Conservation (phyloP, 108 stramenopile genomes). For the Stephanodiscus triporus region DNA sequence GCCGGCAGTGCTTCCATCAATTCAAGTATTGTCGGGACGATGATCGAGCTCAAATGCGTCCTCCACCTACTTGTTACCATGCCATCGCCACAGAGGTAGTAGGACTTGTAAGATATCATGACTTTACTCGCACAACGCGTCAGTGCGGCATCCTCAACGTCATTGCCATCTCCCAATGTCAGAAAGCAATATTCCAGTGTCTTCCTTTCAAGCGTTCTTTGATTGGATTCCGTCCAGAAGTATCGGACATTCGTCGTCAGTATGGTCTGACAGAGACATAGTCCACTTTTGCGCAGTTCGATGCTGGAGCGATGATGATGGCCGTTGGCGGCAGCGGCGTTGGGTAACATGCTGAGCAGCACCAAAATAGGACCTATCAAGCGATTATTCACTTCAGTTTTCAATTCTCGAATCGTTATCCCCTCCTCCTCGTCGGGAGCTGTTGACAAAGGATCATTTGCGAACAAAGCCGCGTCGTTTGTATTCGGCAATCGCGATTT, state of each 20-base stretch:
- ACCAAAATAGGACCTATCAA: conserved; percentile 46
- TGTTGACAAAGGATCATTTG: not conserved
- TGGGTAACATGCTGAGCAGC: conserved; percentile 29
- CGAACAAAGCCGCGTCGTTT: not conserved
- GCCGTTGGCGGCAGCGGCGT: not conserved
- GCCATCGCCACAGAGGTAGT: conserved; percentile 4
- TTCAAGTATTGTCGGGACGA: conserved; percentile 47
- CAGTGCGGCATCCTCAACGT: conserved; percentile 20
- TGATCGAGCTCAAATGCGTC: conserved; percentile 20
- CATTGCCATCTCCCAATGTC: conserved; percentile 22
- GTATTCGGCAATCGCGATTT: not conserved
- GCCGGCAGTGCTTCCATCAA: conserved; percentile 38
- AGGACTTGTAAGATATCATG: conserved; percentile 19
- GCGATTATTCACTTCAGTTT: conserved; percentile 46
- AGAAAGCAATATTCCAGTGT: conserved; percentile 50
- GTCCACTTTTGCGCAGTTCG: conserved; percentile 35
- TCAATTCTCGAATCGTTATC: conserved; percentile 16
- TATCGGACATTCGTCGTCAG: conserved; percentile 30
- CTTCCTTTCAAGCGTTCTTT: conserved; percentile 23
- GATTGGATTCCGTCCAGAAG: conserved; percentile 36
- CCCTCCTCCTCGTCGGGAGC: not conserved
- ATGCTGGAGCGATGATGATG: conserved; percentile 9
- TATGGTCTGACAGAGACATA: conserved; percentile 29
- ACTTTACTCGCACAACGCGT: conserved; percentile 3
- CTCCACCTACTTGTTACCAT: conserved; percentile 20